Conservation (phyloP, 768 basidiomycete species). For the Trametes sanguinea region DNA sequence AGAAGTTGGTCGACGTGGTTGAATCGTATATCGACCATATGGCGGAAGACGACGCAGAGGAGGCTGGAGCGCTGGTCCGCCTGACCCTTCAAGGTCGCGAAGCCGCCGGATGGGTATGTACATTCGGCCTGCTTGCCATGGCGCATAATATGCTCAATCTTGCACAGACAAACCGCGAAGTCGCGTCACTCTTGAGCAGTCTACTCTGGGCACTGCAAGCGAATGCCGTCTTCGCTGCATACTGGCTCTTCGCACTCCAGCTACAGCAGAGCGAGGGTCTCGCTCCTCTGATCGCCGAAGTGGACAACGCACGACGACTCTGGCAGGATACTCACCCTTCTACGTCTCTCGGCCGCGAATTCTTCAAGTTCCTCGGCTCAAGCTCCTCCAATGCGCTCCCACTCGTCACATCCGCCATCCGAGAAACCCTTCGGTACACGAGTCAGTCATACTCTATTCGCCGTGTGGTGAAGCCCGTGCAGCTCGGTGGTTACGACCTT, state of each 20-base stretch:
- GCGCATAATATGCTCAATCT: background rate
- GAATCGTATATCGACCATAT: slow-evolving; percentile 8
- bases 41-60: background rate
- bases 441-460: slow-evolving; percentile 26
- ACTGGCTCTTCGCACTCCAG: slow-evolving; percentile 26
- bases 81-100: slow-evolving; percentile 1
- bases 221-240: slow-evolving; percentile 28
- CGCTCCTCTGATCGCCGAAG: slow-evolving; percentile 21
- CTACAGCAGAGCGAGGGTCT: slow-evolving; percentile 26
- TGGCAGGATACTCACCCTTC: slow-evolving; percentile 21
- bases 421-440: slow-evolving; percentile 28
- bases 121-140: background rate
- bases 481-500: slow-evolving; percentile 22
- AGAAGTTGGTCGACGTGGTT: slow-evolving; percentile 18
- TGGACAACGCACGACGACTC: slow-evolving; percentile 15
- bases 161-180: slow-evolving; percentile 18
- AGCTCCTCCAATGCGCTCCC: slow-evolving; percentile 19
- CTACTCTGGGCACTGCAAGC: slow-evolving; percentile 30
- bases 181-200: slow-evolving; percentile 15
- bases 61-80: background rate
- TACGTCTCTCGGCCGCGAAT: slow-evolving; percentile 11
- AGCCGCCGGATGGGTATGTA: slow-evolving; percentile 17
- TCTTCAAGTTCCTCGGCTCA: slow-evolving; percentile 8
- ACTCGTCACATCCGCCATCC: slow-evolving; percentile 28
- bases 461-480: slow-evolving; percentile 21